These are phyloP conservation scores for Boletus subcaerulescens DNA, from an alignment of 768 basidiomycete species.

Conservation along the genomic window DNA sequence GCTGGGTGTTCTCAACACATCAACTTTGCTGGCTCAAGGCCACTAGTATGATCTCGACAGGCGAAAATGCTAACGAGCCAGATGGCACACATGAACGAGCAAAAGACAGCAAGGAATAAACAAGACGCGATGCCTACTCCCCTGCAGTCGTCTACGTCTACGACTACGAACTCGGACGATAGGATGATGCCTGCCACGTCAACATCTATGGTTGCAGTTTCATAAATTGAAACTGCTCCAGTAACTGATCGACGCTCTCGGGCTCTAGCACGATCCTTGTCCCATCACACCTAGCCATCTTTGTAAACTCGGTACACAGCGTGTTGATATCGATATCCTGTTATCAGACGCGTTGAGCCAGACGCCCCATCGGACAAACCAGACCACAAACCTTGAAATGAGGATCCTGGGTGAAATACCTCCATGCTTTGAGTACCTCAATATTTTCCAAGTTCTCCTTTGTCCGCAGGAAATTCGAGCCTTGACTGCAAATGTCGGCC, in stretches of 20 bases:
- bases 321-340: conserved; percentile 78
- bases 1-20: too few species aligned
- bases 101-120: conserved; percentile 18
- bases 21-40: too few species aligned
- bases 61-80: neutral
- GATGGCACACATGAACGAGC: conserved; percentile 17
- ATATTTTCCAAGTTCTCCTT: conserved; percentile 68
- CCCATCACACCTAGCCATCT: conserved; percentile 81
- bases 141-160: neutral
- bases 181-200: conserved; percentile 1
- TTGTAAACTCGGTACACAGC: conserved; percentile 74
- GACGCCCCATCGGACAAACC: neutral
- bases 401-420: conserved; percentile 69
- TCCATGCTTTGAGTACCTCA: conserved; percentile 78
- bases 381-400: conserved; percentile 61
- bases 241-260: conserved; percentile 40
- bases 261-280: conserved; percentile 74
- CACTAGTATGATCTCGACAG: too few species aligned
- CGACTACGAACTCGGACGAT: conserved; percentile 1
- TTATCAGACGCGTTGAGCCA: neutral
- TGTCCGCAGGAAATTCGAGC: conserved; percentile 66
- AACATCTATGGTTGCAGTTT: conserved; percentile 15
- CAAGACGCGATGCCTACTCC: conserved; percentile 1
- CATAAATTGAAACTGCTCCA: conserved; percentile 36
- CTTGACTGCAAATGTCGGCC: conserved; percentile 59